Base-by-base conservation (phyloP, 148 eudicot genomes). In the Salicornia ramosissima region DNA sequence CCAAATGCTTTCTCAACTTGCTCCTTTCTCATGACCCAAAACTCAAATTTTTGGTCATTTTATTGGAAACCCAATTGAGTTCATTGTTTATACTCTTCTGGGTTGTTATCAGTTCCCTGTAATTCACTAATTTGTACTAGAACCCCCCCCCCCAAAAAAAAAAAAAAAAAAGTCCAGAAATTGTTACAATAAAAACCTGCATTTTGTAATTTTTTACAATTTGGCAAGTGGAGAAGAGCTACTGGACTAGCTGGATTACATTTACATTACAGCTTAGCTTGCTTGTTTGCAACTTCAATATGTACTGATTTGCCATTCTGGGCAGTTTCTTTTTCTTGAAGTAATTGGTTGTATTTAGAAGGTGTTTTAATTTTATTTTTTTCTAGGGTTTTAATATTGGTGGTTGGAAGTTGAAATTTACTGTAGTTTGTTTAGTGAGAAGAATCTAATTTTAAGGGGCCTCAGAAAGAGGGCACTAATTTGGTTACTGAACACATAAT, bases 21-120 rank as follows among this genome's bases (percentile, higher is more conserved):
- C 65, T 63, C 47, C 65, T 66, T 43, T 58, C 26, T 67, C 50
- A 65, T 73, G 64, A 73, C 8, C 16, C 47, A 56, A 30, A 56
- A 30, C 67, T 10, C 39, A 33, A 24, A 34, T 56, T 34, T 60
- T 63, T 52, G n/a, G 57, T 45, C 25, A 29, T 64, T 49, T 68
- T 51, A 22, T 29, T 71, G 51, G 67, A 65, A 61, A 64, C 80
- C 80, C 75, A 62, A 67, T 78, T 65, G 55, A 71, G 70, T 54
- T 60, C 15, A 25, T 54, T 65, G 67, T 59, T 58, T 75, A 40
- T 71, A 31, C 49, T 53, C 71, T 71, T 63, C 63, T 78, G 81
- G 81, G 81, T 69, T 39, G 65, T 39, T 63, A 71, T 71, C 52
- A 65, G 12, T 65, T 75, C 30, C 29, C 36, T 57, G 50, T n/a